phyloP scores from a whole-genome alignment of 164 flowering plant genomes.

The Magnolia changhungtana region DNA sequence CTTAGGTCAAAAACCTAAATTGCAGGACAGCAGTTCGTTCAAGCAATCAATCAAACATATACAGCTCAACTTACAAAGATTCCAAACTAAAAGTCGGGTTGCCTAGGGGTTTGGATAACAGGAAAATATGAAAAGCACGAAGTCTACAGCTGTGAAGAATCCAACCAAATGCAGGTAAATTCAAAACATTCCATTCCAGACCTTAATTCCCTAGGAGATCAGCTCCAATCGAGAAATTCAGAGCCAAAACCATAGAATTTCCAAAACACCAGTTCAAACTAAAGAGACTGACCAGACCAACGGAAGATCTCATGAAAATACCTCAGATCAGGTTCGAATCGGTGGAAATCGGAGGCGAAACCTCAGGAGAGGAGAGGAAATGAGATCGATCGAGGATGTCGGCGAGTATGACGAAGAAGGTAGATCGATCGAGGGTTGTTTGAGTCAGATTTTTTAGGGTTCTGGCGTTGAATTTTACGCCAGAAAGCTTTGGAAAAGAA shows the following conservation, averaged over 20 bases:
- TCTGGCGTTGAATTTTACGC: not conserved
- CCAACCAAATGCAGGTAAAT: too few species aligned
- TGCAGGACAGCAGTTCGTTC: not conserved
- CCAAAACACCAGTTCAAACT: not conserved
- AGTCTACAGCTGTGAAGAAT: too few species aligned
- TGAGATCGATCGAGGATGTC: not conserved
- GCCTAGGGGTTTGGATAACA: not conserved
- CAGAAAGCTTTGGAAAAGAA: too few species aligned
- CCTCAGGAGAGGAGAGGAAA: not conserved
- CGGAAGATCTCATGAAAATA: not conserved
- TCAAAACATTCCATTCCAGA: not conserved
- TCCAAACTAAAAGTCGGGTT: not conserved
- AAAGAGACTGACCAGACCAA: not conserved
- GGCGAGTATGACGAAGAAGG: not conserved
- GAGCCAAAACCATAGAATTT: not conserved
- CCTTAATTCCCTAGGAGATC: not conserved
- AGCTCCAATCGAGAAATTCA: not conserved
- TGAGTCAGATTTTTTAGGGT: not conserved
- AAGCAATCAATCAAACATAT: not conserved
- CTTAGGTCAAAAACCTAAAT: not conserved
- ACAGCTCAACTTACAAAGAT: not conserved
- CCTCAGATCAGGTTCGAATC: not conserved
- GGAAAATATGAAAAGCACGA: too few species aligned
- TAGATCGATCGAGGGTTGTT: not conserved
- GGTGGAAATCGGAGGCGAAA: not conserved